Base-by-base conservation (phyloP, 228 moss, liverwort and hornwort species). In the Sphagnum fallax region DNA sequence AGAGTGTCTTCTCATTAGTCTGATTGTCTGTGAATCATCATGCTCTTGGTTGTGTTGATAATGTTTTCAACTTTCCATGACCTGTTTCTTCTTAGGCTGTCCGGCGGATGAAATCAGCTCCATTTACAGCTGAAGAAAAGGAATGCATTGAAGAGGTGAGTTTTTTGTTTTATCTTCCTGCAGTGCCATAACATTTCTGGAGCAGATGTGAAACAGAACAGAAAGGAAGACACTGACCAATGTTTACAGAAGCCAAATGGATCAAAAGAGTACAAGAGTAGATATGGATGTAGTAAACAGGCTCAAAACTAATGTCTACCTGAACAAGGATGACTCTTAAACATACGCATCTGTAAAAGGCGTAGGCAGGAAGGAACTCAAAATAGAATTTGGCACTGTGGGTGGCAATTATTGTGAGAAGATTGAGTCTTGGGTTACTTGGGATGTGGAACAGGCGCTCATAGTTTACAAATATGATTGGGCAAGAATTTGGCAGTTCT, bases 81-180 rank as follows among this genome's bases (percentile, higher is more conserved):
- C 32, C 32, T 32, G 32, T 32, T 32, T 32, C 32, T 50, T 53
- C 52, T 52, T 64, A 87, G 87, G 80, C 80, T 58, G 87, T 87
- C 52, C 83, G 83, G 52, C 75, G 71, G 60, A 78, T 87, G 78
- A 87, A 87, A 71, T 74, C 83, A 58, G 83, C 87, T 47, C 75
- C 83, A 16, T 72, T 87, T 68, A 83, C 81, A 16, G 48, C 72
- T 12, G 64, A 60, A 15, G 87, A 87, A 65, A 83, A 67, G 74
- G 74, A 68, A 16, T 62, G 66, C 52, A 81, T 87, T 67, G 76
- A 81, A 70, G 80, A 87, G 78, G 83, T 87, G 75, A 71, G 52
- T 14, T 49, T 51, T 5, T 32, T 32, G 32, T 32, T 32, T 13
- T 70, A 47, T 32, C n/a, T 73, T 64, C 16, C 59, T 66, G 18